Evolutionary conservation across 441 rosid genomes (phyloP).

Genomic region (Brassica hybrid): DNA sequence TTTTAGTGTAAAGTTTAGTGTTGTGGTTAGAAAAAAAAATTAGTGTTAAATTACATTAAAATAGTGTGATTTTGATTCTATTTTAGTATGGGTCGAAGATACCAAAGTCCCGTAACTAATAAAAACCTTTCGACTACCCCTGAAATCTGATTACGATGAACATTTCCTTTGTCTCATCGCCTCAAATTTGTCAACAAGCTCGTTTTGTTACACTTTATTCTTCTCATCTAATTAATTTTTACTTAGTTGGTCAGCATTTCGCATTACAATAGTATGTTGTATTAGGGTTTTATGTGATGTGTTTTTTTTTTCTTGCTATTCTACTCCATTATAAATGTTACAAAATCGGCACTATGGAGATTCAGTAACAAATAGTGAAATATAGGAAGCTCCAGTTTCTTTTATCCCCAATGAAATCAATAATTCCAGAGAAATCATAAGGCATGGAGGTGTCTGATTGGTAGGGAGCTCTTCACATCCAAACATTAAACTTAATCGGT

Average conservation of each 20-base stretch:
- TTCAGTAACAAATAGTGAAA: background rate
- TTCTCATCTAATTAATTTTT: background rate
- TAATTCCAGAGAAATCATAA: constrained; percentile 37
- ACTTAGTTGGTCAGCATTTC: constrained; percentile 15
- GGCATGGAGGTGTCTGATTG: too few relatives aligned
- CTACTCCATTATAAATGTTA: background rate
- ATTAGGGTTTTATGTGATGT: background rate
- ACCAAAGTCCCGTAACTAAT: constrained; percentile 3
- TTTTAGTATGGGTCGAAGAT: too few relatives aligned
- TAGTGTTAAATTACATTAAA: too few relatives aligned
- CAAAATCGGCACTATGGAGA: background rate
- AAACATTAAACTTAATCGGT: constrained; percentile 32
- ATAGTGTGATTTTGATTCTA: too few relatives aligned
- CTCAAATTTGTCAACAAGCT: constrained; percentile 27
- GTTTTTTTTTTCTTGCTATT: background rate
- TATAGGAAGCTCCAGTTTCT: background rate
- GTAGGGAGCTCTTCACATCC: constrained; percentile 40
- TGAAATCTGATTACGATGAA: background rate
- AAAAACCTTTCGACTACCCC: background rate
- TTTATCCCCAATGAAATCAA: background rate
- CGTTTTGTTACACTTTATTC: constrained; percentile 15
- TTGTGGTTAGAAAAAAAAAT: too few relatives aligned
- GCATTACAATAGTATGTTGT: background rate
- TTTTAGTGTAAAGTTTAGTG: too few relatives aligned
- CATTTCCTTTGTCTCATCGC: background rate